Evolutionary conservation across 1,284 basidiomycete species (phyloP).

Genomic region (Austroboletus niveus): DNA sequence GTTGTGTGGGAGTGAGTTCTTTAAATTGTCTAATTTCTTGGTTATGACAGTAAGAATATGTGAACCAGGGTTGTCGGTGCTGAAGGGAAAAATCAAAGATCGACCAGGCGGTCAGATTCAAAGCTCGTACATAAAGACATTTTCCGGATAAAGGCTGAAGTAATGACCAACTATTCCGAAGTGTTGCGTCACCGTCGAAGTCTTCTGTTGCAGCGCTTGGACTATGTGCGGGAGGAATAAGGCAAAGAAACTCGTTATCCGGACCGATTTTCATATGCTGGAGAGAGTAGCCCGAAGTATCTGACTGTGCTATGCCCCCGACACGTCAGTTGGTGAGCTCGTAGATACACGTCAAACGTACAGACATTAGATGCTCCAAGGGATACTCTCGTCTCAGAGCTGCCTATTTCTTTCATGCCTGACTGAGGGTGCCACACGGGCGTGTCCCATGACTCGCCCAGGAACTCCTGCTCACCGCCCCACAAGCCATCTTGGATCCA

Average conservation of each 20-base stretch:
- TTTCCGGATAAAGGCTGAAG: constrained; percentile 72
- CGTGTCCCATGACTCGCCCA: constrained; percentile 60
- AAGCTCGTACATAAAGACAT: constrained; percentile 73
- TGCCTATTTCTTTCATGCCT: constrained; percentile 55
- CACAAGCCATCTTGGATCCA: constrained; percentile 69
- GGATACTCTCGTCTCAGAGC: constrained; percentile 37
- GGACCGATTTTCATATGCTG: constrained; percentile 72
- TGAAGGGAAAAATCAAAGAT: constrained; percentile 31
- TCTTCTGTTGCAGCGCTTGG: constrained; percentile 47
- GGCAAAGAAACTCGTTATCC: constrained; percentile 65
- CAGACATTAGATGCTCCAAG: constrained; percentile 27
- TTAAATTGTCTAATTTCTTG: constrained; percentile 88
- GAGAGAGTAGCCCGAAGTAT: constrained; percentile 43
- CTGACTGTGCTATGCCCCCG: constrained; percentile 14
- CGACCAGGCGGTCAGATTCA: constrained; percentile 17
- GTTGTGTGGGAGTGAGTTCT: constrained; percentile 57
- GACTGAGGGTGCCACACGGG: constrained; percentile 35
- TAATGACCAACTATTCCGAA: constrained; percentile 75
- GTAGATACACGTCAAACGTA: constrained; percentile 23
- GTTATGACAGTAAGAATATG: constrained; percentile 93
- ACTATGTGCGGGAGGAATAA: constrained; percentile 65
- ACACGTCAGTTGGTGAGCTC: constrained; percentile 11
- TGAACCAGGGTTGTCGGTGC: constrained; percentile 92
- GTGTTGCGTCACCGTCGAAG: constrained; percentile 54
- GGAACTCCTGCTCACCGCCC: constrained; percentile 74